Conservation (phyloP, 148 eudicot species). For the Suaeda aralocaspica region DNA sequence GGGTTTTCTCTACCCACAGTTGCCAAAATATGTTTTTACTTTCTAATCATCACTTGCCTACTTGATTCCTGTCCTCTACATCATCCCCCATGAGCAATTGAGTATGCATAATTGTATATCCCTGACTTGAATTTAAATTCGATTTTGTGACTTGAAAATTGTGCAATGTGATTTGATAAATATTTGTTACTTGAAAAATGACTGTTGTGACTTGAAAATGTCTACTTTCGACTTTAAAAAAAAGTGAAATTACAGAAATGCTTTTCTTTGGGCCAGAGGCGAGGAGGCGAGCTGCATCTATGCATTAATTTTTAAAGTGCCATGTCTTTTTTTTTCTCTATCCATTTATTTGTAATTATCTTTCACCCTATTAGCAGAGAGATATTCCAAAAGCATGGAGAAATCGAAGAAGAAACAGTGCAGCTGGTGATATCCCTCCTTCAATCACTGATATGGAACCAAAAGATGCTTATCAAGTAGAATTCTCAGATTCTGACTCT, state of each 20-base stretch:
- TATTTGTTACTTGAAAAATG: too few species aligned
- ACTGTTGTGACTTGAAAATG: too few species aligned
- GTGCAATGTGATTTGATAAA: too few species aligned
- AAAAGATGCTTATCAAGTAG: conserved; percentile 60
- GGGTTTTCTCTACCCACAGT: neutral
- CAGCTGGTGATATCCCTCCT: conserved; percentile 53
- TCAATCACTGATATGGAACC: conserved; percentile 69
- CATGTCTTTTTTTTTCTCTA: neutral
- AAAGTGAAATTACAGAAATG: too few species aligned
- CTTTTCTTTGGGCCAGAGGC: too few species aligned
- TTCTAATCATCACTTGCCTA: neutral
- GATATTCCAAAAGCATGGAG: conserved; percentile 49
- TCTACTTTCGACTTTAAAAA: too few species aligned
- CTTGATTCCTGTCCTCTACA: neutral
- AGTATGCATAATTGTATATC: too few species aligned
- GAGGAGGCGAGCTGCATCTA: neutral
- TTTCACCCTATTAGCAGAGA: conserved; percentile 38
- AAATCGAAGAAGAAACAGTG: conserved; percentile 34
- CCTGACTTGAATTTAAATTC: too few species aligned
- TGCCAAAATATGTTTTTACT: neutral
- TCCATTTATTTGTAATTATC: neutral
- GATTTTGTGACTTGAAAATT: too few species aligned
- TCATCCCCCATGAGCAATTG: too few species aligned
- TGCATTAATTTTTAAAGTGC: neutral
- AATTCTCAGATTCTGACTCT: conserved; percentile 66